Conservation (phyloP, 2,329 filamentous ascomycete species). For the Fusarium tuaranense region DNA sequence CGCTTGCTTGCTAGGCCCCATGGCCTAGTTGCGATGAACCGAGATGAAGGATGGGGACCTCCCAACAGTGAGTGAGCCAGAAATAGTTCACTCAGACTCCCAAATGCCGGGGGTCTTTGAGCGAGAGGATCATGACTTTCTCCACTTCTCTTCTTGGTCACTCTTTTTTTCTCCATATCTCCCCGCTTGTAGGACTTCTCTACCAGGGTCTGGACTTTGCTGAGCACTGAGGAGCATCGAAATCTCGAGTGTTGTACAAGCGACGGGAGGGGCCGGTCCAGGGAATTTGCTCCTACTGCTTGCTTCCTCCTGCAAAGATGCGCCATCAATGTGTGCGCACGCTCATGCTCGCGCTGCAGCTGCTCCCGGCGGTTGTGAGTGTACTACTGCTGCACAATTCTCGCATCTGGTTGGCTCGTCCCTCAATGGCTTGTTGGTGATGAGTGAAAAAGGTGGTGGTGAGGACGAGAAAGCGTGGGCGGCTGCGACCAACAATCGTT, state of each 20-base stretch:
- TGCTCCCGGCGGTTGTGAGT: background rate
- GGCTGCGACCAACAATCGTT: constrained; percentile 23
- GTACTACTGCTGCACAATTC: background rate
- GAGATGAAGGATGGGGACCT: constrained; percentile 34
- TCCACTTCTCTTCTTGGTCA: background rate
- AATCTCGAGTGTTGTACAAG: background rate
- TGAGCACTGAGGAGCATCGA: background rate
- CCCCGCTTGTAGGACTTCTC: constrained; percentile 4
- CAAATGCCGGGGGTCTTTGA: background rate
- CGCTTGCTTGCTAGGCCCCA: background rate
- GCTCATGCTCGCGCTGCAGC: constrained; percentile 5
- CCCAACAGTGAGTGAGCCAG: constrained; percentile 17
- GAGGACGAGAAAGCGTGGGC: constrained; percentile 3
- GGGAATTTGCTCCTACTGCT: background rate
- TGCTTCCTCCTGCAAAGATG: background rate
- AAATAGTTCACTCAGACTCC: constrained; percentile 27
- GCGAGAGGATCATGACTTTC: background rate
- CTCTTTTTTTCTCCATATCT: background rate
- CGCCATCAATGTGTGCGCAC: background rate
- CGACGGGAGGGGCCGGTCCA: background rate
- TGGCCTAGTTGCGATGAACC: constrained; percentile 20
- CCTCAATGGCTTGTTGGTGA: constrained; percentile 25
- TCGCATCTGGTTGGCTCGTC: constrained; percentile 24
- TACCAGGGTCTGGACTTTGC: background rate
- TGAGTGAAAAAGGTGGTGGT: constrained; percentile 1